These are phyloP conservation scores for Alternaria triticina DNA, from an alignment of 2,329 filamentous ascomycete species.

Conservation along the genomic window DNA sequence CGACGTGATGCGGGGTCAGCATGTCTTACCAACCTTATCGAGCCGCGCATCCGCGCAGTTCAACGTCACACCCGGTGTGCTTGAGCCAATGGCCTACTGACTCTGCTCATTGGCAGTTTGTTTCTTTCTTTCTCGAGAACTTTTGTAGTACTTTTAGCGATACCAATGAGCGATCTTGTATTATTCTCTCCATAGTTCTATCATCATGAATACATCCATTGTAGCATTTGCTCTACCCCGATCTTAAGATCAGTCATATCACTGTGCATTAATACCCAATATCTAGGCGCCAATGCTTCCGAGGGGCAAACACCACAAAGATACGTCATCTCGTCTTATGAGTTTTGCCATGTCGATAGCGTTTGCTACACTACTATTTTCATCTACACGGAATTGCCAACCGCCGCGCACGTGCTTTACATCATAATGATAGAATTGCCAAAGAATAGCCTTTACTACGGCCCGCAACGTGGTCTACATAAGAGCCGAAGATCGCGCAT, in stretches of 20 bases:
- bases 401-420: not conserved
- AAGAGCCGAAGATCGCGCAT: not conserved
- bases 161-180: not conserved
- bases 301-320: not conserved
- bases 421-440: not conserved
- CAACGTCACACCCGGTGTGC: not conserved
- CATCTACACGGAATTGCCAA: not conserved
- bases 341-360: not conserved
- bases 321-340: not conserved
- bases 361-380: not conserved
- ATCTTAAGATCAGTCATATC: not conserved
- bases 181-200: not conserved
- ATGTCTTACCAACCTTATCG: constrained; percentile 2
- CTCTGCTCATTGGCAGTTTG: not conserved
- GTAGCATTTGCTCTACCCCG: not conserved
- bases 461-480: not conserved
- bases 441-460: not conserved
- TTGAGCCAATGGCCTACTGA: not conserved
- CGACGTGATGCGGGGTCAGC: constrained; percentile 5
- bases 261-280: not conserved
- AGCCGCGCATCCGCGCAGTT: not conserved
- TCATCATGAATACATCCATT: not conserved
- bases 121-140: not conserved
- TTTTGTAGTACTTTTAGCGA: not conserved
- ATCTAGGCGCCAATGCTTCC: not conserved